Evolutionary conservation across 2,329 filamentous ascomycete species (phyloP).

Genomic region (Ceratocystis lukuohia): DNA sequence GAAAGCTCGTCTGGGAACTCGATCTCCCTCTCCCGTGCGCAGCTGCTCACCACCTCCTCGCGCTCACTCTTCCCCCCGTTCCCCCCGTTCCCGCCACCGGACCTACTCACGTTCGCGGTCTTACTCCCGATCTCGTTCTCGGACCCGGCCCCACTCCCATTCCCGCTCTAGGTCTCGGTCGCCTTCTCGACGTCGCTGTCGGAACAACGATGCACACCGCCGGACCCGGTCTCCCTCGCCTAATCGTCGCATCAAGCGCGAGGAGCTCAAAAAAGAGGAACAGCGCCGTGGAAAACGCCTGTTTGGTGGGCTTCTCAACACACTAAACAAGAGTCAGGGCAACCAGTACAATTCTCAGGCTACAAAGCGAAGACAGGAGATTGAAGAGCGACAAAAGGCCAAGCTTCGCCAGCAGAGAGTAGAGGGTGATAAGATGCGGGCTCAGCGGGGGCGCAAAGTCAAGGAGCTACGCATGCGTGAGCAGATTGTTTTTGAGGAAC

Average conservation of each 20-base stretch:
- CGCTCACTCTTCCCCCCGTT: background rate
- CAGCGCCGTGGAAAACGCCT: conserved; percentile 72
- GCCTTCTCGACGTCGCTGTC: background rate
- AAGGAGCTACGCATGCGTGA: conserved; percentile 49
- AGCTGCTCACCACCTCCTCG: background rate
- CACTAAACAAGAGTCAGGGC: conserved; percentile 48
- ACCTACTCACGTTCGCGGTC: conserved; percentile 10
- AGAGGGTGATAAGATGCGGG: conserved; percentile 55
- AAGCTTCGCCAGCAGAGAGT: conserved; percentile 59
- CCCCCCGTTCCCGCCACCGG: background rate
- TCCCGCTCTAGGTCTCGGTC: background rate
- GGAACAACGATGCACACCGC: background rate
- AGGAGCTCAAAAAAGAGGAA: conserved; percentile 45
- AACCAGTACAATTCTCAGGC: conserved; percentile 8
- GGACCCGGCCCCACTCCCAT: background rate
- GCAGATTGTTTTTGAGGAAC: conserved; percentile 62
- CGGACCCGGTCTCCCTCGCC: conserved; percentile 5
- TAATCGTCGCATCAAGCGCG: background rate
- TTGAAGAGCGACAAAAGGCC: conserved; percentile 68
- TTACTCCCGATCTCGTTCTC: background rate
- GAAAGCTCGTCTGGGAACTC: conserved; percentile 11
- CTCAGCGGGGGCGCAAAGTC: conserved; percentile 51
- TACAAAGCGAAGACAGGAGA: conserved; percentile 55
- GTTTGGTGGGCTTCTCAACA: conserved; percentile 70
- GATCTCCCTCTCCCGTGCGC: background rate